These are phyloP conservation scores for Roridomyces roridus DNA, from an alignment of 768 basidiomycete genomes.

Conservation along the genomic window DNA sequence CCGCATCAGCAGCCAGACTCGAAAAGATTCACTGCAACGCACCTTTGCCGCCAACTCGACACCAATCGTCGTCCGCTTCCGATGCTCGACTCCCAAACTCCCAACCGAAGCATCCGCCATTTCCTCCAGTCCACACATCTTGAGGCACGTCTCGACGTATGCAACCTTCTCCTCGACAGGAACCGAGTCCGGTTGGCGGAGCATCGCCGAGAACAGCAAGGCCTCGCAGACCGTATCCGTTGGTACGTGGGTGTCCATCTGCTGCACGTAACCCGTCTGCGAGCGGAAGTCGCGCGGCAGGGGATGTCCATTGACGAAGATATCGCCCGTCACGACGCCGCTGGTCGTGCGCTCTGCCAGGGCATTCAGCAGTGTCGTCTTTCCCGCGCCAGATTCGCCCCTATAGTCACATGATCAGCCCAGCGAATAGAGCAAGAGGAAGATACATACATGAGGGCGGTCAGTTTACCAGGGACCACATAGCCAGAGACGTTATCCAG, in stretches of 20 bases:
- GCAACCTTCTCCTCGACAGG: conserved; percentile 70
- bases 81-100: conserved; percentile 70
- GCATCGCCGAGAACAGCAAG: conserved; percentile 75
- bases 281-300: conserved; percentile 64
- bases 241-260: conserved; percentile 80
- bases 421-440: no score
- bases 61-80: conserved; percentile 80
- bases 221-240: conserved; percentile 85
- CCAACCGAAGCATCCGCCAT: conserved; percentile 74
- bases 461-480: conserved; percentile 82
- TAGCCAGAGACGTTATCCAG: conserved; percentile 80
- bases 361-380: conserved; percentile 68
- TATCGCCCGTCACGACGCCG: conserved; percentile 57
- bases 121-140: conserved; percentile 71
- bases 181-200: conserved; percentile 69
- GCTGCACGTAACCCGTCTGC: conserved; percentile 86
- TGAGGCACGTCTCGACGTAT: conserved; percentile 60
- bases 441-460: conserved; percentile 77
- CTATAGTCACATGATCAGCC: not conserved
- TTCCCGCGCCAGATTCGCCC: conserved; percentile 8
- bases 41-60: conserved; percentile 24
- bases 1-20: conserved; percentile 79
- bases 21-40: not conserved
- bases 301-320: conserved; percentile 59
- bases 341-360: conserved; percentile 54